phyloP scores from a whole-genome alignment of 495 filamentous ascomycete genomes.

The Venustampulla echinocandica region DNA sequence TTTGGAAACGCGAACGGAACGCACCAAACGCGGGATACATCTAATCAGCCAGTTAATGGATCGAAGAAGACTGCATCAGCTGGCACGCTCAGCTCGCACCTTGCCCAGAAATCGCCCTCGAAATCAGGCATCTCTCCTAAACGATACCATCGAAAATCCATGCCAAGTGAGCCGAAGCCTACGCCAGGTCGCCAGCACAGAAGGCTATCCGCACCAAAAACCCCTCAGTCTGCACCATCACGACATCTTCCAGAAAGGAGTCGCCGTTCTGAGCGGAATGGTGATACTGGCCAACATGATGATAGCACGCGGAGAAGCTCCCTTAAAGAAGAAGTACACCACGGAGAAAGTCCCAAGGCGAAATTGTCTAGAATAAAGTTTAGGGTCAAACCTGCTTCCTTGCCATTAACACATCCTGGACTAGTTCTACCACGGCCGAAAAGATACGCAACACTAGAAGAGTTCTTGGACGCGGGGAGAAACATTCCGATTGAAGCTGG shows the following conservation, averaged over 20 bases:
- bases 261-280: conserved; percentile 8
- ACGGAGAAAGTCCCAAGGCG: conserved; percentile 24
- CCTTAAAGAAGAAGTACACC: conserved; percentile 6
- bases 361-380: conserved; percentile 32
- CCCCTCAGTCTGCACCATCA: conserved; percentile 9
- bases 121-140: conserved; percentile 20
- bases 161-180: conserved; percentile 14
- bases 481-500: conserved; percentile 39
- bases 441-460: conserved; percentile 41
- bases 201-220: conserved; percentile 7
- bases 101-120: conserved; percentile 13
- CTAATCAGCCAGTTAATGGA: conserved; percentile 12
- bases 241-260: not conserved
- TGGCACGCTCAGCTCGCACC: conserved; percentile 16
- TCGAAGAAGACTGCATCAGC: conserved; percentile 13
- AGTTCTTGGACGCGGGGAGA: conserved; percentile 39
- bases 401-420: conserved; percentile 46
- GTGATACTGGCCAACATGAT: conserved; percentile 9
- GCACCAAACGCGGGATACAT: conserved; percentile 18
- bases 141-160: conserved; percentile 16
- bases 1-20: conserved; percentile 26
- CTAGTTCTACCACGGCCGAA: conserved; percentile 37
- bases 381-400: conserved; percentile 29
- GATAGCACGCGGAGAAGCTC: conserved; percentile 1
- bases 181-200: conserved; percentile 14